Evolutionary conservation across 1,139 yeast genomes (phyloP).

Genomic region (Nakaseomyces kungkrabaensis): DNA sequence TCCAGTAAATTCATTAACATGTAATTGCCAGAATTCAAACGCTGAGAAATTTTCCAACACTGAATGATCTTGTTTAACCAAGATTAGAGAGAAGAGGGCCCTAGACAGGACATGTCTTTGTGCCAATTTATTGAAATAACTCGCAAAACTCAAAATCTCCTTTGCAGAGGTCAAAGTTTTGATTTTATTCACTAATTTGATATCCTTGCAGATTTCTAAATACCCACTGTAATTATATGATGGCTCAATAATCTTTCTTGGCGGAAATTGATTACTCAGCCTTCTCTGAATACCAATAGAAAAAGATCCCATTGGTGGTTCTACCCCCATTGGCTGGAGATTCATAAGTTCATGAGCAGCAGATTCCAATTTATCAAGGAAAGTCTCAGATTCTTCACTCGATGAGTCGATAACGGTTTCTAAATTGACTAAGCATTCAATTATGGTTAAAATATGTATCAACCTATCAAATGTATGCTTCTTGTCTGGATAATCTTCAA

Average conservation of each 20-base stretch:
- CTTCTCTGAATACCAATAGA: conserved; percentile 43
- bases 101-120: conserved; percentile 46
- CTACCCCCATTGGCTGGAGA: background rate
- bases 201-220: conserved; percentile 22
- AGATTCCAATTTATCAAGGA: background rate
- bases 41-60: conserved; percentile 35
- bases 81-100: conserved; percentile 50
- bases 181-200: conserved; percentile 32
- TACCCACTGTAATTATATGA: conserved; percentile 22
- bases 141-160: conserved; percentile 27
- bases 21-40: conserved; percentile 25
- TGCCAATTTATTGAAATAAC: conserved; percentile 25
- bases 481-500: conserved; percentile 5
- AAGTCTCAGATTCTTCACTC: background rate
- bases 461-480: background rate
- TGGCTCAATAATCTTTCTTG: conserved; percentile 34
- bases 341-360: background rate
- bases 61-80: conserved; percentile 51
- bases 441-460: background rate
- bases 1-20: conserved; percentile 26
- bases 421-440: background rate
- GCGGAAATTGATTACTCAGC: conserved; percentile 51
- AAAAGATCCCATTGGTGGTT: conserved; percentile 37
- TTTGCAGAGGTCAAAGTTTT: conserved; percentile 30
- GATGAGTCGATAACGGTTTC: background rate